These are phyloP conservation scores for Kalmusia sp. DNA, from an alignment of 2,329 filamentous ascomycete species.

Conservation along the genomic window DNA sequence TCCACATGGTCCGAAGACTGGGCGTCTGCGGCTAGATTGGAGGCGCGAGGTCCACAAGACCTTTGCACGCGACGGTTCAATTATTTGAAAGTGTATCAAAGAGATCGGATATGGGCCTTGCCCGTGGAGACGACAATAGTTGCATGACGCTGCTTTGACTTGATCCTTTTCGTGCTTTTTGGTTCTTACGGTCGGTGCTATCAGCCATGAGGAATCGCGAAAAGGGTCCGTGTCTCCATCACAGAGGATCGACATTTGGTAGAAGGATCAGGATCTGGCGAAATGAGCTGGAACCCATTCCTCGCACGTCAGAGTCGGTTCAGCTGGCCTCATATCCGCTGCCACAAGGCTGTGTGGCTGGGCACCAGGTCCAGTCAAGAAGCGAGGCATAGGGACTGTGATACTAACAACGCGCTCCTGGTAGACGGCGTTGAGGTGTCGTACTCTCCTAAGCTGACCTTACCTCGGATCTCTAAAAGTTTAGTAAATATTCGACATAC, in stretches of 20 bases:
- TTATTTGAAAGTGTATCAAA: no score
- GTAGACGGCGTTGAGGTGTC: no score
- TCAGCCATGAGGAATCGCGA: constrained; percentile 13
- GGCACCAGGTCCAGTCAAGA: neutral
- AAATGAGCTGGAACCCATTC: constrained; percentile 9
- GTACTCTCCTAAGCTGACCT: no score
- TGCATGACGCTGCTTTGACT: neutral
- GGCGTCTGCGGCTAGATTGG: no score
- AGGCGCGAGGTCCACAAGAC: no score
- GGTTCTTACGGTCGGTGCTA: neutral
- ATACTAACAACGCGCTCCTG: no score
- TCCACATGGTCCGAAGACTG: neutral
- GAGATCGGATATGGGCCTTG: no score
- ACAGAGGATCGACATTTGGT: constrained; percentile 19
- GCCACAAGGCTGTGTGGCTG: neutral
- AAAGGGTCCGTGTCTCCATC: constrained; percentile 8
- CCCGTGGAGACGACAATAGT: no score
- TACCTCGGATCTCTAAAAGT: neutral
- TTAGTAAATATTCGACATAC: neutral
- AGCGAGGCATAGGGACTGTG: neutral
- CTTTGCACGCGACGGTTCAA: no score
- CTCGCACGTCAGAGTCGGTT: neutral
- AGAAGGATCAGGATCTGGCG: constrained; percentile 9
- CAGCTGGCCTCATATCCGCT: neutral
- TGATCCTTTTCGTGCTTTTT: neutral